Evolutionary conservation across 768 basidiomycete species (phyloP), one percentile per base, ranked within the genome.

Genomic region (Boletus rufocinnamomeus): DNA sequence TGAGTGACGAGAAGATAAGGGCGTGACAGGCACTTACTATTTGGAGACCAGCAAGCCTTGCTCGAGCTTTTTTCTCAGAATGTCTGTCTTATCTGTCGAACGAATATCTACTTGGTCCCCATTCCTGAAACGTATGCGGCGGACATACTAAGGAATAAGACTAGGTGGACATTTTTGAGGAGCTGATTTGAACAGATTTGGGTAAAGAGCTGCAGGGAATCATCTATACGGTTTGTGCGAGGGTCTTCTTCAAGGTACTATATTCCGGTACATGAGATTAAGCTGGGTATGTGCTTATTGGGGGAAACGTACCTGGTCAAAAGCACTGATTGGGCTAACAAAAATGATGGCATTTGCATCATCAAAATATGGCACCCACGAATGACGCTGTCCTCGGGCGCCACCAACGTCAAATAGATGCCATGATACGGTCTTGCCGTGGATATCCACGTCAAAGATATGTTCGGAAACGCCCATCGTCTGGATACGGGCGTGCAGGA

Each of bases 401-500:
- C 88, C 87, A 59, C 88, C 86, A 19, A 89, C 86, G 61, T 88
- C 88, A 75, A 76, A 88, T 17, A 89, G 76, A 67, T 86, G 84
- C 87, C 86, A 89, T 16, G 87, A 85, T 14, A 91, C 87, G 28
- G 78, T 75, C 69, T 87, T 91, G 16, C 90, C 89, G 61, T 90
- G 88, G 43, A 92, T 83, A 48, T 87, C 84, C 25, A 93, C 87
- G 54, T 91, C 89, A 64, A 93, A 93, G 32, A 86, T 77, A 63
- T 93, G 91, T 71, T 93, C 91, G 0, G 89, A 82, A 5, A 94
- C 87, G 1, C 91, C 91, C 86, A 94, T 91, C 8, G 91, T 94
- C 68, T 93, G 93, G 53, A 94, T 88, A 37, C 91, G 87, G n/a
- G 90, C 91, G 67, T 91, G 90, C 19, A 94, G 78, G 56, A 94